Conservation (phyloP, 805 yeast species). For the Starmerella davenportii region DNA sequence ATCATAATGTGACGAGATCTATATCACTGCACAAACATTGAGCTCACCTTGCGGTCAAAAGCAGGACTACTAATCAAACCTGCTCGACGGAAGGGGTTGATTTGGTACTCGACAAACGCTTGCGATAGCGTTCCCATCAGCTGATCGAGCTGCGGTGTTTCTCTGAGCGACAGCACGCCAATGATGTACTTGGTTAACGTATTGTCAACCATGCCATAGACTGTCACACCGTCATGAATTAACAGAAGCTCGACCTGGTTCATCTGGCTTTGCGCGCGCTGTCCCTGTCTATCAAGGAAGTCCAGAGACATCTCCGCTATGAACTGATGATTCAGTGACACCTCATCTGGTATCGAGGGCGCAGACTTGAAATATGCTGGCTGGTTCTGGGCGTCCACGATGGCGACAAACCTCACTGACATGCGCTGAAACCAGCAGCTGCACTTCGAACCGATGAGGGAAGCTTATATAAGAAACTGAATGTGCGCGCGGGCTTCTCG, state of each 20-base stretch:
- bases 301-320: constrained; percentile 25
- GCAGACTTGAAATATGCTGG: constrained; percentile 13
- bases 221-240: constrained; percentile 24
- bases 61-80: constrained; percentile 16
- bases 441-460: no score
- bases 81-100: constrained; percentile 21
- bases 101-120: constrained; percentile 19
- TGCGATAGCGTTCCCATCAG: constrained; percentile 16
- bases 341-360: constrained; percentile 1
- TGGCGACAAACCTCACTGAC: constrained; percentile 13
- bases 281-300: constrained; percentile 18
- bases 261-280: constrained; percentile 8
- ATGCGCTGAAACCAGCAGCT: no score
- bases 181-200: constrained; percentile 21
- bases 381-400: constrained; percentile 8
- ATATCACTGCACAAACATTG: no score
- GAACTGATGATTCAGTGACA: constrained; percentile 19
- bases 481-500: no score
- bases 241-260: constrained; percentile 16
- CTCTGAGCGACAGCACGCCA: constrained; percentile 19
- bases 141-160: constrained; percentile 5
- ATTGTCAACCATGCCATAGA: constrained; percentile 22
- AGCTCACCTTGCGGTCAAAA: constrained; percentile 15
- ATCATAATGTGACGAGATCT: no score
- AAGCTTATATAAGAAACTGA: no score